Percentiles rank a stretch among this genome's conserved stretches.
Evolutionary conservation across 176 grass and related monocot genomes (phyloP).

Genomic region (Oryza nivara): DNA sequence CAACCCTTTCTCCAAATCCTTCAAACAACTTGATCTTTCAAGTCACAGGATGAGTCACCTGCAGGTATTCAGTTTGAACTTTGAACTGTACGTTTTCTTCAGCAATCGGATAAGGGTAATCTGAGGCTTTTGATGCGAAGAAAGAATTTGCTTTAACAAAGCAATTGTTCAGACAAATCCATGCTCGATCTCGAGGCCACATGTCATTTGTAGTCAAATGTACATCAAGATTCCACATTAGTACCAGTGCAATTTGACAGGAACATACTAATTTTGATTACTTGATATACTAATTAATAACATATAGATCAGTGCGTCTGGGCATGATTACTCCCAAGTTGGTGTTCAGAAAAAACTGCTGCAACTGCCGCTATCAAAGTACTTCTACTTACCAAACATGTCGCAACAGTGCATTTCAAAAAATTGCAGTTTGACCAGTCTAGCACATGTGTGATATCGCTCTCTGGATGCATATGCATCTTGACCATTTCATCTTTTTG

Average conservation of each 20-base stretch:
- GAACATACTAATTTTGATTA: too few relatives aligned
- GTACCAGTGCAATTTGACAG: background rate
- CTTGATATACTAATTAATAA: background rate
- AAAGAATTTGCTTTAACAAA: background rate
- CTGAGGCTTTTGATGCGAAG: background rate
- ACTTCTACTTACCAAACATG: background rate
- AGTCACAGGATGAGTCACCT: background rate
- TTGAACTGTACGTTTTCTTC: background rate
- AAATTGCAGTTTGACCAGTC: background rate
- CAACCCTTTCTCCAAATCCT: background rate
- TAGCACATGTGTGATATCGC: background rate
- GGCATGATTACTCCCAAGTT: background rate
- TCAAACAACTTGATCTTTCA: background rate
- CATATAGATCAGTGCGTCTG: background rate
- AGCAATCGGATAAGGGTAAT: constrained; percentile 12
- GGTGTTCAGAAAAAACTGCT: constrained; percentile 13
- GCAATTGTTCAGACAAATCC: background rate
- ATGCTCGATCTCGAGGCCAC: background rate
- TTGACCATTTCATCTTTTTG: background rate
- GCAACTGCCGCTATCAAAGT: constrained; percentile 1
- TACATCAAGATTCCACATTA: background rate
- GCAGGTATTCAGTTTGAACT: background rate
- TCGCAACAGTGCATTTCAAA: background rate
- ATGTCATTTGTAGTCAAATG: background rate
- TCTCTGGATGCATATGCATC: background rate